Conservation (phyloP, 176 grass and related monocot genomes). For the Avena atlantica region DNA sequence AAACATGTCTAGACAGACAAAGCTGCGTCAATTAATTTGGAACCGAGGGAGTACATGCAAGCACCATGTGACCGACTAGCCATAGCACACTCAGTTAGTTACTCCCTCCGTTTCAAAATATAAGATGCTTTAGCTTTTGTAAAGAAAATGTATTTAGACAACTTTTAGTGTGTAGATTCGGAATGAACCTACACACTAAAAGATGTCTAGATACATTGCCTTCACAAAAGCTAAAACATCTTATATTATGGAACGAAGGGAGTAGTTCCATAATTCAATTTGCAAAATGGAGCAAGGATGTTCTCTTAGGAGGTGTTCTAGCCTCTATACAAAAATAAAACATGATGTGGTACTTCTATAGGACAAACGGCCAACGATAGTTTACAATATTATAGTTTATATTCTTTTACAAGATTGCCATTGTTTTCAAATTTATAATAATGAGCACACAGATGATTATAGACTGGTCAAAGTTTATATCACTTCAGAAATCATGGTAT, state of each 20-base stretch:
- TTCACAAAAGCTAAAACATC: too few species aligned
- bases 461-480: slow-evolving; percentile 14
- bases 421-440: slow-evolving; percentile 13
- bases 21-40: too few species aligned
- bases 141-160: too few species aligned
- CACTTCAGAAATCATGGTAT: slow-evolving; percentile 8
- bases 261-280: neutral
- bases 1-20: too few species aligned
- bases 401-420: neutral
- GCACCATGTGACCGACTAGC: neutral
- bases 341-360: neutral
- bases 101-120: too few species aligned
- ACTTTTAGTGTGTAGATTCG: too few species aligned
- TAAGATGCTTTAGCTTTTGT: too few species aligned
- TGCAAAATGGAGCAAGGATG: slow-evolving; percentile 6
- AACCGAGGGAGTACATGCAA: neutral
- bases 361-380: neutral
- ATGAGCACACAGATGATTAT: slow-evolving; percentile 16
- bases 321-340: neutral
- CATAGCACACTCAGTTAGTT: neutral
- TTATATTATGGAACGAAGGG: too few species aligned
- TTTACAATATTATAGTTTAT: neutral
- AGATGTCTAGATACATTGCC: too few species aligned
- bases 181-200: too few species aligned
- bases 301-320: neutral